Evolutionary conservation across 202 grass and related monocot genomes (phyloP).

Genomic region (Panicum virgatum): DNA sequence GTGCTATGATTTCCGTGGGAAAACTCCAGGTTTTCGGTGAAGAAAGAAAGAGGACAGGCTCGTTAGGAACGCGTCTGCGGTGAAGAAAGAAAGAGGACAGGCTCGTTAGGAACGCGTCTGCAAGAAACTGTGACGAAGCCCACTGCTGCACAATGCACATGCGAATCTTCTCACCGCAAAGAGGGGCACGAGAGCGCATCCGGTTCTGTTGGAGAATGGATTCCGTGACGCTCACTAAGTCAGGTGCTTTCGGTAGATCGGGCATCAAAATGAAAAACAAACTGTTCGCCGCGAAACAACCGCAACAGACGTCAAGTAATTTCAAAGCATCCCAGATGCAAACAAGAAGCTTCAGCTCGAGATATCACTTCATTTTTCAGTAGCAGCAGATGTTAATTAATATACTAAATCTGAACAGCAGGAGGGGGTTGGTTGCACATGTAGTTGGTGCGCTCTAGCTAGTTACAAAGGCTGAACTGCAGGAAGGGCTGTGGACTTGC

Average conservation of each 20-base stretch:
- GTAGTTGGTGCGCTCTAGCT: background rate
- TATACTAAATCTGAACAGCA: background rate
- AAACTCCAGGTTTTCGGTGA: background rate
- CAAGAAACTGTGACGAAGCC: background rate
- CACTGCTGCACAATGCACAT: background rate
- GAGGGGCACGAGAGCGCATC: background rate
- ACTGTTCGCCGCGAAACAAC: background rate
- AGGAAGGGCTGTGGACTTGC: background rate
- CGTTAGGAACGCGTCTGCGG: too few relatives aligned
- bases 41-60: too few relatives aligned
- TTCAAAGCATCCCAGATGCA: background rate
- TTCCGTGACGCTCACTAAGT: background rate
- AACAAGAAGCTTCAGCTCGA: background rate
- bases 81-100: background rate
- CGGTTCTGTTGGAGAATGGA: background rate
- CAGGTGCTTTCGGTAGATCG: background rate
- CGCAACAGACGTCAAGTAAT: background rate
- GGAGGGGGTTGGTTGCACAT: background rate
- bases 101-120: background rate
- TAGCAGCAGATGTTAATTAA: background rate
- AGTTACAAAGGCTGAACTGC: background rate
- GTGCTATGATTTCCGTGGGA: background rate
- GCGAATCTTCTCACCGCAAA: background rate
- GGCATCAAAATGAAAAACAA: background rate
- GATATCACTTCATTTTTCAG: background rate